phyloP scores from a whole-genome alignment of 2,329 filamentous ascomycete genomes.

The Diaporthe destruens region DNA sequence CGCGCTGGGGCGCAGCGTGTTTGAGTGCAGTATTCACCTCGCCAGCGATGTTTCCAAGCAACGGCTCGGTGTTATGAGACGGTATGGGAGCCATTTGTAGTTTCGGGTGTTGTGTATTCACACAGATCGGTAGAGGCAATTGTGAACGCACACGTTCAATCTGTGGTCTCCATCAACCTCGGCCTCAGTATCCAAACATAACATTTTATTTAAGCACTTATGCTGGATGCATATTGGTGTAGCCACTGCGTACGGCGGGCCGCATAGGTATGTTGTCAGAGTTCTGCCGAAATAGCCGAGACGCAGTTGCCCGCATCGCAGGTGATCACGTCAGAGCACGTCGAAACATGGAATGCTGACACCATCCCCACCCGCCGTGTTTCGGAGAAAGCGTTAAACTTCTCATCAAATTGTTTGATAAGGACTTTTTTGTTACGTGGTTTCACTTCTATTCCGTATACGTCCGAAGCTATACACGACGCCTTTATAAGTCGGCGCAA shows the following conservation, averaged over 20 bases:
- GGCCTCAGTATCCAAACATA: neutral
- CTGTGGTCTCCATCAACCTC: neutral
- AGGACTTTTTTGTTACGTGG: neutral
- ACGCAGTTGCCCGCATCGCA: conserved; percentile 21
- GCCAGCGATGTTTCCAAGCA: neutral
- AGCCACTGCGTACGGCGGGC: neutral
- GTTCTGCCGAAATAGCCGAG: neutral
- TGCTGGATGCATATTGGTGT: neutral
- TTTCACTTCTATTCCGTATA: no score
- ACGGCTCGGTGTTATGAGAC: neutral
- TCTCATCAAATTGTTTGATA: neutral
- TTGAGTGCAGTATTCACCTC: neutral
- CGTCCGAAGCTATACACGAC: no score
- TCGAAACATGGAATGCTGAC: conserved; percentile 36
- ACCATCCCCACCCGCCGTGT: conserved; percentile 36
- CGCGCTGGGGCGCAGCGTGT: neutral
- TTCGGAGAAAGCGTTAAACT: conserved; percentile 1
- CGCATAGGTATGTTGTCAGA: neutral
- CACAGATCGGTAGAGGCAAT: neutral
- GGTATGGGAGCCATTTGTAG: neutral
- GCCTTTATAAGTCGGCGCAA: neutral
- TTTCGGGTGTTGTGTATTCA: neutral
- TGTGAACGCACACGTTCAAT: neutral
- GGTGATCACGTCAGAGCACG: conserved; percentile 41
- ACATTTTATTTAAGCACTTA: neutral